phyloP scores from a whole-genome alignment of 2,329 filamentous ascomycete species.

The Aspergillus aculeatinus region DNA sequence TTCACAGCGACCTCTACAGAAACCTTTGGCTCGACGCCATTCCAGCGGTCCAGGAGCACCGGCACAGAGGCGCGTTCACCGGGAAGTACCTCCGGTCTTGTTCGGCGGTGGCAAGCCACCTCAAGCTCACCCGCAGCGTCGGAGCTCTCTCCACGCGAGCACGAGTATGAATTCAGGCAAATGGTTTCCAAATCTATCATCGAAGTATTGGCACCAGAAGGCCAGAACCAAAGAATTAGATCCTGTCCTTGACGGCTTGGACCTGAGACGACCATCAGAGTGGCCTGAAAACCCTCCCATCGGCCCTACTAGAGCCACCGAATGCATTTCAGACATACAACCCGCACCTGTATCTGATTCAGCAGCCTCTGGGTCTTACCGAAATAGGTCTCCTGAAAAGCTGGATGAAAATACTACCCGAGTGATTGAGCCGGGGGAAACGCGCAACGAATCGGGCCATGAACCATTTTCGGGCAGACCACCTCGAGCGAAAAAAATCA shows the following conservation, averaged over 20 bases:
- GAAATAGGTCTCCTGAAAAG: not conserved
- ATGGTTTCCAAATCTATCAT: conserved; percentile 26
- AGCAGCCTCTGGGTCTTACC: not conserved
- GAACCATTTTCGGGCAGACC: not conserved
- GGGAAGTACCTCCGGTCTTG: conserved; percentile 12
- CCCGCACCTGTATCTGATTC: not conserved
- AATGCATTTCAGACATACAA: not conserved
- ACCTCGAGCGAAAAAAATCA: not conserved
- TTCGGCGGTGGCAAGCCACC: conserved; percentile 18
- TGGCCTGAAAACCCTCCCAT: conserved; percentile 22
- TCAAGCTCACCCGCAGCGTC: conserved; percentile 3
- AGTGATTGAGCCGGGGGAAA: not conserved
- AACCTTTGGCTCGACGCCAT: not conserved
- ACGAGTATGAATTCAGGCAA: not conserved
- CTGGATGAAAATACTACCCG: not conserved
- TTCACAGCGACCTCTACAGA: not conserved
- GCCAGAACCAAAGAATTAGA: conserved; percentile 32
- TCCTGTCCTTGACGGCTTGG: conserved; percentile 38
- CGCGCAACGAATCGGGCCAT: not conserved
- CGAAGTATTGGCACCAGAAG: conserved; percentile 32
- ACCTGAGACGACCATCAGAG: conserved; percentile 38
- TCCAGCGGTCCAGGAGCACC: not conserved
- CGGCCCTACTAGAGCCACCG: not conserved
- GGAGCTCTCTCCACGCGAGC: conserved; percentile 10
- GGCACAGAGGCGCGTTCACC: not conserved